A percentile compares a stretch with the other conserved stretches of the same genome.
Evolutionary conservation across 169 alveolate species (phyloP).

Genomic region (Theileria luwenshuni): DNA sequence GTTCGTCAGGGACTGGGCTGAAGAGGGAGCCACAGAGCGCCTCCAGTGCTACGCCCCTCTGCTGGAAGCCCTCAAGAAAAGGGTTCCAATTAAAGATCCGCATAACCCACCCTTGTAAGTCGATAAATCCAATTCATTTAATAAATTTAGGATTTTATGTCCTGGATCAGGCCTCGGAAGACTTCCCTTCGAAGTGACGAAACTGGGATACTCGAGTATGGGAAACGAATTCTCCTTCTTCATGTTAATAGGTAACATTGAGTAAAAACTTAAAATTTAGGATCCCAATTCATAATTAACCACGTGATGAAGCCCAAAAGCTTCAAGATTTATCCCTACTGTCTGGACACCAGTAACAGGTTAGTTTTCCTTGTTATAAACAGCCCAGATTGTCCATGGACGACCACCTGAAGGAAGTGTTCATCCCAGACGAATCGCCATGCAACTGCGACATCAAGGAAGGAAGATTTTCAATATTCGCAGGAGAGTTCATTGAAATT

Average conservation of each 20-base stretch:
- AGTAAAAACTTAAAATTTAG: too few relatives aligned
- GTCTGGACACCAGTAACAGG: slow-evolving; percentile 79
- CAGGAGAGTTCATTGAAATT: slow-evolving; percentile 96
- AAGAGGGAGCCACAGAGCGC: slow-evolving; percentile 92
- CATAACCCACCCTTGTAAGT: slow-evolving; percentile 58
- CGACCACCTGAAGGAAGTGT: slow-evolving; percentile 84
- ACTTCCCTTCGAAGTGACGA: slow-evolving; percentile 94
- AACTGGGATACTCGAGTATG: slow-evolving; percentile 94
- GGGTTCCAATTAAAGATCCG: slow-evolving; percentile 74
- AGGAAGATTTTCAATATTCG: slow-evolving; percentile 93
- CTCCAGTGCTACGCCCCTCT: slow-evolving; percentile 91
- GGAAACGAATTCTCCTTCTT: slow-evolving; percentile 97
- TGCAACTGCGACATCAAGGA: slow-evolving; percentile 55
- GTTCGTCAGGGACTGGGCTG: slow-evolving; percentile 95
- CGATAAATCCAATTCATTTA: slow-evolving; percentile 7
- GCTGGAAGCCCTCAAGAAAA: slow-evolving; percentile 82
- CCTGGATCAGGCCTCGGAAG: slow-evolving; percentile 98
- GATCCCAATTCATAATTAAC: slow-evolving; percentile 84
- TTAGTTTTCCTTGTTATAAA: not conserved
- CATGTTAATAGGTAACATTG: slow-evolving; percentile 90
- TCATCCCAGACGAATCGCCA: slow-evolving; percentile 93
- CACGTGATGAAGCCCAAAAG: slow-evolving; percentile 70
- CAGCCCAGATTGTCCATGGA: slow-evolving; percentile 79
- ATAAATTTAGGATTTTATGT: slow-evolving; percentile 83
- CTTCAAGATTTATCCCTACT: slow-evolving; percentile 80